A percentile compares a stretch with the other conserved stretches of the same genome.
These are phyloP conservation scores for Silene uniflora DNA, from an alignment of 148 eudicot genomes.

Conservation along the genomic window DNA sequence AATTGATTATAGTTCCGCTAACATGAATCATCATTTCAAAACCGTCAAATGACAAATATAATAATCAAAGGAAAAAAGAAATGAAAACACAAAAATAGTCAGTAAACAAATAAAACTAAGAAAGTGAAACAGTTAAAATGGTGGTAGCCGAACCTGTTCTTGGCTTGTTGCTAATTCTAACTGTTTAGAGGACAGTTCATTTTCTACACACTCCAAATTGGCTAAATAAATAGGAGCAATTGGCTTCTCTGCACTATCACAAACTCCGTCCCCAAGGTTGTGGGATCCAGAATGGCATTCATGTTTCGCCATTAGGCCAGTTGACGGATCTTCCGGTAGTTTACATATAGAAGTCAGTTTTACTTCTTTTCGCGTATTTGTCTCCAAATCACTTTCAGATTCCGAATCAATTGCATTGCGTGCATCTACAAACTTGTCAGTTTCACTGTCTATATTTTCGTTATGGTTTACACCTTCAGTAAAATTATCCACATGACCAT, in stretches of 20 bases:
- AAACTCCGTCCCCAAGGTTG: slow-evolving; percentile 25
- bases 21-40: too few relatives aligned
- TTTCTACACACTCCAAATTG: slow-evolving; percentile 17
- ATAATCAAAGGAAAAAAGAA: too few relatives aligned
- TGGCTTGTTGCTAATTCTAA: slow-evolving; percentile 1
- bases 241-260: not conserved
- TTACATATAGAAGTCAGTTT: slow-evolving; percentile 24
- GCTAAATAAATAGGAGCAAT: slow-evolving; percentile 3
- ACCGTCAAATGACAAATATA: too few relatives aligned
- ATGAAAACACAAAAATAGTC: not conserved
- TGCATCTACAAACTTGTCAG: slow-evolving; percentile 82
- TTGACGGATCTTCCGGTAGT: slow-evolving; percentile 19
- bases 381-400: slow-evolving; percentile 71
- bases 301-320: slow-evolving; percentile 22
- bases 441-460: slow-evolving; percentile 81
- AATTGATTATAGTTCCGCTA: slow-evolving; percentile 5
- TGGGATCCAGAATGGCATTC: slow-evolving; percentile 1
- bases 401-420: slow-evolving; percentile 88
- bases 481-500: too few relatives aligned
- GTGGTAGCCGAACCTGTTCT: slow-evolving; percentile 8
- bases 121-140: slow-evolving; percentile 3
- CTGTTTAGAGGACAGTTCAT: slow-evolving; percentile 7
- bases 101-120: not conserved
- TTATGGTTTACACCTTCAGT: slow-evolving; percentile 8
- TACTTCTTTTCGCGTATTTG: slow-evolving; percentile 35